Conservation (phyloP, 441 rosid genomes). For the Gossypium laxum region DNA sequence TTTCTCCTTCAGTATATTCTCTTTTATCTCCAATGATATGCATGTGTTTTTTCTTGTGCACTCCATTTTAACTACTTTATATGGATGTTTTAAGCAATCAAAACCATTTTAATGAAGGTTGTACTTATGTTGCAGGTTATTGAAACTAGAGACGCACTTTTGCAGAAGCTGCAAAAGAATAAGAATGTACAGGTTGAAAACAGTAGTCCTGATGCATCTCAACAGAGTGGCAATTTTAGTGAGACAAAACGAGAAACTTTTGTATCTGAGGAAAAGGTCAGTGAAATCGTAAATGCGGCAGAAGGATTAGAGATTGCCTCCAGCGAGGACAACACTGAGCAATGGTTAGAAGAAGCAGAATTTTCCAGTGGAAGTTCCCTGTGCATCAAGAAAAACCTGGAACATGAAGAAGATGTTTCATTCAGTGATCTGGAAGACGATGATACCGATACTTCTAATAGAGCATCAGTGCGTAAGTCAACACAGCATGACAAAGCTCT, state of each 20-base stretch:
- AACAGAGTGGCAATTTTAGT: slow-evolving; percentile 17
- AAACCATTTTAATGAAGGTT: neutral
- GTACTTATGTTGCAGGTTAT: slow-evolving; percentile 31
- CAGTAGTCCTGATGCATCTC: slow-evolving; percentile 14
- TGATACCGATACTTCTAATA: slow-evolving; percentile 24
- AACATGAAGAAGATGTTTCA: slow-evolving; percentile 38
- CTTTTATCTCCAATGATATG: neutral
- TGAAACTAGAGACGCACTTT: slow-evolving; percentile 42
- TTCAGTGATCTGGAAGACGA: slow-evolving; percentile 61
- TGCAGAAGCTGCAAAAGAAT: slow-evolving; percentile 35
- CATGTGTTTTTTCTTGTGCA: neutral
- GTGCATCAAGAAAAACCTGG: slow-evolving; percentile 19
- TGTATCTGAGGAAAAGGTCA: slow-evolving; percentile 18
- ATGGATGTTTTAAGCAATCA: neutral
- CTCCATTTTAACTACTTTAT: neutral
- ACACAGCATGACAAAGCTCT: slow-evolving; percentile 17
- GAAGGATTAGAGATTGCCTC: slow-evolving; percentile 26
- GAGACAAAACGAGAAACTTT: slow-evolving; percentile 15
- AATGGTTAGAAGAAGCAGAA: slow-evolving; percentile 34
- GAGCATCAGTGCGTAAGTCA: slow-evolving; percentile 20
- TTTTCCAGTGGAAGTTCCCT: slow-evolving; percentile 16
- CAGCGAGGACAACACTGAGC: slow-evolving; percentile 24
- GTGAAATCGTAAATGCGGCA: slow-evolving; percentile 22
- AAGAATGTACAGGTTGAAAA: slow-evolving; percentile 18
- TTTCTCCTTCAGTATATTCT: neutral